Conservation (phyloP, 2,329 filamentous ascomycete species). For the Epichloe bromicola region DNA sequence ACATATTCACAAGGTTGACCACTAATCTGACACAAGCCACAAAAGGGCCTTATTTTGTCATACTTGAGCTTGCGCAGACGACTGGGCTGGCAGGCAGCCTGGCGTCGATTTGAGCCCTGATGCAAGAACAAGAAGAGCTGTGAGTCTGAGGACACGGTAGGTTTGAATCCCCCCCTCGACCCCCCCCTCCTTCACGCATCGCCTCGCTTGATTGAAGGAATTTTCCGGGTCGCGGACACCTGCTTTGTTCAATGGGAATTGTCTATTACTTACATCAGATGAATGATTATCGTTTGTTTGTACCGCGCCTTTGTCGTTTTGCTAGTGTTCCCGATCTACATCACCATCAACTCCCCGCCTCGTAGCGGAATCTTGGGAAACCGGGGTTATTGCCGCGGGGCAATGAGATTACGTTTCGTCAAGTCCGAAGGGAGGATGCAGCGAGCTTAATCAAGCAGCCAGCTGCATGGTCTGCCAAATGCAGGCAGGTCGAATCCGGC, state of each 20-base stretch:
- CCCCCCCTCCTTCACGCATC: neutral
- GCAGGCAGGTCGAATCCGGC: neutral
- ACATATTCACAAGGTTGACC: conserved; percentile 10
- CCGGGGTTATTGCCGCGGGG: conserved; percentile 1
- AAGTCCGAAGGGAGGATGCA: neutral
- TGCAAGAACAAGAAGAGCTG: neutral
- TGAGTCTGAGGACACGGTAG: neutral
- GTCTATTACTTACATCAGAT: conserved; percentile 1
- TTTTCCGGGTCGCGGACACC: too few relatives aligned
- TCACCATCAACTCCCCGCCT: neutral
- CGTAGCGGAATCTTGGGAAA: conserved; percentile 3
- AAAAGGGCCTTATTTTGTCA: conserved; percentile 10
- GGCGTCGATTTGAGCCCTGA: conserved; percentile 7
- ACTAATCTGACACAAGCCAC: conserved; percentile 7
- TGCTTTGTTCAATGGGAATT: too few relatives aligned
- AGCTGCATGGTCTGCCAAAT: neutral
- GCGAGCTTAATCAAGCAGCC: neutral
- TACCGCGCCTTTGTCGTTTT: conserved; percentile 4
- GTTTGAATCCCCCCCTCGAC: neutral
- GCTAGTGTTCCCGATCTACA: conserved; percentile 1
- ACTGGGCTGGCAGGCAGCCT: conserved; percentile 10
- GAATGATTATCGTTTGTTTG: neutral
- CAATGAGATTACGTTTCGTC: neutral
- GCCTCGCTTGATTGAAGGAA: too few relatives aligned
- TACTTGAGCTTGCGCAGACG: conserved; percentile 3